Base-by-base conservation (phyloP, 2,329 filamentous ascomycete genomes). In the Dothistroma pini region DNA sequence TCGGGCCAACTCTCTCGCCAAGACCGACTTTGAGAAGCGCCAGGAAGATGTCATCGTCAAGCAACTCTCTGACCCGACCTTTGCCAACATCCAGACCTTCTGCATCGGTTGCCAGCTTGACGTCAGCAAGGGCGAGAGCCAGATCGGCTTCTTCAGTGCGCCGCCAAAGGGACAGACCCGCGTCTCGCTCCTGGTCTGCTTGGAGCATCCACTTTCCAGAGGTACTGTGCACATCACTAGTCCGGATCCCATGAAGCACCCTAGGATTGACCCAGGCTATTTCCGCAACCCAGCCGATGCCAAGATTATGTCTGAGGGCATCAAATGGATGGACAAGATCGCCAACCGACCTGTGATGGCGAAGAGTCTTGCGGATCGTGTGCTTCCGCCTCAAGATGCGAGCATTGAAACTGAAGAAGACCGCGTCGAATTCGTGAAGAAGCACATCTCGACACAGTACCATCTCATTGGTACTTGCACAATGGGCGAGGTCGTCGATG, bases 301-400 rank as follows among this genome's bases (percentile, higher is more conserved):
- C 14, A 69, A 70, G 25, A 69, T 75, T 31, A 61, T 75, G 10
- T 68, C 71, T 4, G 69, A 69, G 54, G 70, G 69, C 3, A 66
- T 75, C 56, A 68, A 70, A 47, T 73, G 83, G 59, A 68, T 79
- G 41, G 73, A 79, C 1, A 70, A 76, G 32, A 79, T 84, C 71
- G 75, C 76, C 4, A 70, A 77, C 8, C 76, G 75, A 4, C 74
- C 78, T 0, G 71, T 73, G 0, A 79, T 83, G 41, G 74, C 74
- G 0, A 69, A 78, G 31, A 78, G 70, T 16, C 77, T 84, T 6
- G 67, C 64, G 0, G 64, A 69, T 8, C 70, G 77, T 1, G 70
- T 74, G 6, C 71, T 73, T 52, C 77, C 71, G 64, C 74, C 68
- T 14, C 59, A 67, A 35, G 58, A 67, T 44, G 58, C 59, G 4